Percentiles rank a stretch among this genome's conserved stretches.
These are phyloP conservation scores for Phallus indusiatus DNA, from an alignment of 768 basidiomycete species.

Conservation along the genomic window DNA sequence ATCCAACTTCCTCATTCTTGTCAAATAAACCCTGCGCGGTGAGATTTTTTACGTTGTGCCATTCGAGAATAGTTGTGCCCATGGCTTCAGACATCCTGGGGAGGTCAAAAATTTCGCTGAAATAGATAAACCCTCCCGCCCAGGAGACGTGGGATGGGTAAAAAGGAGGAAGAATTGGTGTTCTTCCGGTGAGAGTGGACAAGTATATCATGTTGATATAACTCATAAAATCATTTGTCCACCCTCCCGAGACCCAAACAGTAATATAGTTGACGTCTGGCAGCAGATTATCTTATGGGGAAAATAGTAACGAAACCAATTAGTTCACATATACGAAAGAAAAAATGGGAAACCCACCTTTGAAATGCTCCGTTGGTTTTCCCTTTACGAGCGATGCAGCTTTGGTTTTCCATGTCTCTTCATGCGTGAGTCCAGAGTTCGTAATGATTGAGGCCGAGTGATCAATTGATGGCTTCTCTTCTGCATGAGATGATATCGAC, in stretches of 20 bases:
- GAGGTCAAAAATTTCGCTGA: slow-evolving; percentile 54
- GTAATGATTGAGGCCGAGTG: not conserved
- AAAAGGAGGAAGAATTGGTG: slow-evolving; percentile 51
- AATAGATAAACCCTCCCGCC: slow-evolving; percentile 36
- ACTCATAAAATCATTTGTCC: slow-evolving; percentile 79
- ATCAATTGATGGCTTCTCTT: not conserved
- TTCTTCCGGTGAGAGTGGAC: slow-evolving; percentile 45
- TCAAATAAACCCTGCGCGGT: slow-evolving; percentile 3
- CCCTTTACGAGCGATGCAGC: slow-evolving; percentile 24
- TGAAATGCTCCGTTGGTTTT: slow-evolving; percentile 45
- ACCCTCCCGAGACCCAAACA: slow-evolving; percentile 69
- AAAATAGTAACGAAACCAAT: not conserved
- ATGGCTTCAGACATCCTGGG: slow-evolving; percentile 37
- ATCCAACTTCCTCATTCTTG: slow-evolving; percentile 24
- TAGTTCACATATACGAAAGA: not conserved
- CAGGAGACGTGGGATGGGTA: slow-evolving; percentile 46
- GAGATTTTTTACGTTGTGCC: slow-evolving; percentile 48
- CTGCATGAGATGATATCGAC: not conserved
- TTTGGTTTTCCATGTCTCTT: slow-evolving; percentile 2
- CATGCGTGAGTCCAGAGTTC: not conserved
- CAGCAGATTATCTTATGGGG: slow-evolving; percentile 46
- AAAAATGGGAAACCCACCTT: slow-evolving; percentile 29
- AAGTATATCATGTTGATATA: slow-evolving; percentile 56
- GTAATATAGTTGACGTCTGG: slow-evolving; percentile 56
- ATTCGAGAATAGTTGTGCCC: slow-evolving; percentile 45